Evolutionary conservation across 768 basidiomycete genomes (phyloP).

Genomic region (Chalciporus sphaerocephalus): DNA sequence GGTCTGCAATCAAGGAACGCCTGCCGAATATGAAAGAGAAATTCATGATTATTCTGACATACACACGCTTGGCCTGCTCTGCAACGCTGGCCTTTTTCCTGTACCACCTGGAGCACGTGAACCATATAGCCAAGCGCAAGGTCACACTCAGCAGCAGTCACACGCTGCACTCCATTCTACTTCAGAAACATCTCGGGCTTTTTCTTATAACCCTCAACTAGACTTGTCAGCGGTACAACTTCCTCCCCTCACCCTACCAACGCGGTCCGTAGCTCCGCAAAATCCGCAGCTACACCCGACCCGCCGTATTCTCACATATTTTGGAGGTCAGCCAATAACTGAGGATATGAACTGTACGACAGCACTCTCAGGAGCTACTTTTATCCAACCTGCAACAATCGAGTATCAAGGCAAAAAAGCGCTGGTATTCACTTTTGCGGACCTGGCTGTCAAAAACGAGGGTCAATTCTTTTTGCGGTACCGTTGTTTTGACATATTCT

Average conservation of each 20-base stretch:
- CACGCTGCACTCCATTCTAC: constrained; percentile 7
- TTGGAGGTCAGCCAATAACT: constrained; percentile 38
- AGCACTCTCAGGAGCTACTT: constrained; percentile 59
- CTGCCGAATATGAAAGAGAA: constrained; percentile 43
- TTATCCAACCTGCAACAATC: constrained; percentile 50
- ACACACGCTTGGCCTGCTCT: constrained; percentile 63
- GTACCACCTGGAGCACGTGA: constrained; percentile 34
- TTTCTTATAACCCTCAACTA: constrained; percentile 14
- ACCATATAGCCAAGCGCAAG: neutral
- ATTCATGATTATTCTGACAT: constrained; percentile 48
- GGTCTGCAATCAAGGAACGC: constrained; percentile 38
- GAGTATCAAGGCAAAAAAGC: constrained; percentile 51
- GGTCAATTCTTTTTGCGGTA: constrained; percentile 70
- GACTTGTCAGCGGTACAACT: constrained; percentile 16
- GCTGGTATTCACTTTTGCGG: constrained; percentile 66
- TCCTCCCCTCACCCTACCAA: constrained; percentile 20
- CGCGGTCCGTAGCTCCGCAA: constrained; percentile 4
- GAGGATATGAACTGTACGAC: constrained; percentile 46
- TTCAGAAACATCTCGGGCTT: constrained; percentile 7
- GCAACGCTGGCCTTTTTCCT: constrained; percentile 75
- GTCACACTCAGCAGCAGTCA: constrained; percentile 12
- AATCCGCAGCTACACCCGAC: constrained; percentile 8
- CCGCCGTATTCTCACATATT: constrained; percentile 37
- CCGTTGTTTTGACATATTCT: constrained; percentile 62
- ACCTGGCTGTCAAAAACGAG: constrained; percentile 62